phyloP scores from a whole-genome alignment of 192 early-diverging fungal genomes.

The Geosiphon pyriformis region DNA sequence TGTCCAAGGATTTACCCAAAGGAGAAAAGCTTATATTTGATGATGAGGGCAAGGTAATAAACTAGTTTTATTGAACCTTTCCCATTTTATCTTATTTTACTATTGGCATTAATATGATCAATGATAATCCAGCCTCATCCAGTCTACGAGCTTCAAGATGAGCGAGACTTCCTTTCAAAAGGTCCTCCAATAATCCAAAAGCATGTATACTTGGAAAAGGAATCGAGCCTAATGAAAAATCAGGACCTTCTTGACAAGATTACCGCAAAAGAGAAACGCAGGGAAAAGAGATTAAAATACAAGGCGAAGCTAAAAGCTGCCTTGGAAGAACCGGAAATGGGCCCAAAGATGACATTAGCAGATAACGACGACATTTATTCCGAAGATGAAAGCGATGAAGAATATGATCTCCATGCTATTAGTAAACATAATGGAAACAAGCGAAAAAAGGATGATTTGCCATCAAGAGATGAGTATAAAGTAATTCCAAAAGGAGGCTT shows the following conservation, averaged over 20 bases:
- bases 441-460: constrained; percentile 25
- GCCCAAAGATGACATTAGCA: constrained; percentile 24
- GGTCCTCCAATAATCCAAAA: constrained; percentile 61
- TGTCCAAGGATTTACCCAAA: constrained; percentile 62
- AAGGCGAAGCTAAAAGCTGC: constrained; percentile 59
- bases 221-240: constrained; percentile 59
- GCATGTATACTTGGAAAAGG: constrained; percentile 66
- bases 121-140: constrained; percentile 41
- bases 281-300: constrained; percentile 64
- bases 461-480: constrained; percentile 33
- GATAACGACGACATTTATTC: constrained; percentile 22
- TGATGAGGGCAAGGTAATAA: constrained; percentile 80
- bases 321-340: constrained; percentile 19
- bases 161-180: constrained; percentile 72
- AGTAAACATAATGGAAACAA: constrained; percentile 14
- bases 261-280: constrained; percentile 55
- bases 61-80: constrained; percentile 5
- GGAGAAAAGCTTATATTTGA: constrained; percentile 83
- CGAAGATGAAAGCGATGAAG: constrained; percentile 22
- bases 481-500: constrained; percentile 36
- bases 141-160: constrained; percentile 74
- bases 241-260: constrained; percentile 79
- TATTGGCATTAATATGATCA: constrained; percentile 13
- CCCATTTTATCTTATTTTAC: not conserved
- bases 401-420: not conserved